These are phyloP conservation scores for Glarea lozoyensis DNA, from an alignment of 495 filamentous ascomycete species.

Conservation along the genomic window DNA sequence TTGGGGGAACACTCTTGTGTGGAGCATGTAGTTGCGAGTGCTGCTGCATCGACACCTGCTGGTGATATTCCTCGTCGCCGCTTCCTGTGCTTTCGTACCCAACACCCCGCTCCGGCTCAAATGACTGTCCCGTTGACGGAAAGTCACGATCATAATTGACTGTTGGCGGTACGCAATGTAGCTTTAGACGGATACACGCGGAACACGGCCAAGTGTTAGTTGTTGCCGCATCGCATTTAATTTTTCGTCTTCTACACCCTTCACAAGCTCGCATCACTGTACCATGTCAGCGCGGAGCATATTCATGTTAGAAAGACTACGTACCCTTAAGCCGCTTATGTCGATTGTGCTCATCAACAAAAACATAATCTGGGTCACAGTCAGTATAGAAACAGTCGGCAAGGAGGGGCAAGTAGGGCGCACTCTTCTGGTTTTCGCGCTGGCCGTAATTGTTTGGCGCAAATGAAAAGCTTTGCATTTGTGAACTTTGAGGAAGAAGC, in stretches of 20 bases:
- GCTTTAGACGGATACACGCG: conserved; percentile 83
- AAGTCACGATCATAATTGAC: conserved; percentile 77
- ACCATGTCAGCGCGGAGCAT: conserved; percentile 18
- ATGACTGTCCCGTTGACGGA: conserved; percentile 35
- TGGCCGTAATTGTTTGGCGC: conserved; percentile 47
- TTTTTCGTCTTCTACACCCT: conserved; percentile 82
- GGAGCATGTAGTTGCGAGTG: conserved; percentile 30
- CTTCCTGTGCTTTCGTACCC: conserved; percentile 36
- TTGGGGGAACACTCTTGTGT: conserved; percentile 18
- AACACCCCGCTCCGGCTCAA: conserved; percentile 34
- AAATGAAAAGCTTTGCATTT: conserved; percentile 51
- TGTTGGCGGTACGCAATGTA: conserved; percentile 88
- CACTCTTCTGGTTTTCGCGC: conserved; percentile 61
- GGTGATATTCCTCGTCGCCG: conserved; percentile 49
- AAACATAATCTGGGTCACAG: conserved; percentile 78
- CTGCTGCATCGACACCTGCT: conserved; percentile 31
- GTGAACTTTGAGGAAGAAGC: conserved; percentile 47
- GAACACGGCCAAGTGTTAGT: conserved; percentile 98
- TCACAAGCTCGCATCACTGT: conserved; percentile 97
- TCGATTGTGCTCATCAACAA: conserved; percentile 97
- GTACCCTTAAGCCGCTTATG: conserved; percentile 95
- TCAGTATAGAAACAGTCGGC: neutral
- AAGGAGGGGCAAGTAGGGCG: conserved; percentile 16
- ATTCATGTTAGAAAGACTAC: conserved; percentile 5
- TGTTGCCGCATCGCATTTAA: conserved; percentile 96